Conservation (phyloP, 169 alveolate species). For the Cardiosporidium cionae region DNA sequence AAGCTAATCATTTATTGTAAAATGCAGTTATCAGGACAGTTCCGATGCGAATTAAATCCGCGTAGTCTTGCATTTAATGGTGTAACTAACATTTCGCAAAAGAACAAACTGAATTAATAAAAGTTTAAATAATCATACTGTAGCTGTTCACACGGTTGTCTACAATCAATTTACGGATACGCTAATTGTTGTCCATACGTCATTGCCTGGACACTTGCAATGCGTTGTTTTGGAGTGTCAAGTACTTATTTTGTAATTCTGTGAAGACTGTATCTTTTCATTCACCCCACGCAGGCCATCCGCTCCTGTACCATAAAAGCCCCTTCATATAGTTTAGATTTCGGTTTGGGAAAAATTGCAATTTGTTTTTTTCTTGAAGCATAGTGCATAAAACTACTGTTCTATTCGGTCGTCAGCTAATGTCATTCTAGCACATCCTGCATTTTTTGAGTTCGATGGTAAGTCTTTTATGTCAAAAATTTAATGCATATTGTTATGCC, state of each 20-base stretch:
- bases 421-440: not conserved
- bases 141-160: not conserved
- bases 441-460: not conserved
- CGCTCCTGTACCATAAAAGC: no score
- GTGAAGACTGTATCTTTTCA: no score
- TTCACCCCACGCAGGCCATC: no score
- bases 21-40: not conserved
- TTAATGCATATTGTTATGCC: not conserved
- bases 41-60: not conserved
- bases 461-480: no score
- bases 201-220: not conserved
- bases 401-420: not conserved
- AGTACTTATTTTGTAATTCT: no score
- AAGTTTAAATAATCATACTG: not conserved
- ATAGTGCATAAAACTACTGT: not conserved
- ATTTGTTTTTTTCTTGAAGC: not conserved
- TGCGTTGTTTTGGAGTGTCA: not conserved
- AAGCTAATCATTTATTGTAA: no score
- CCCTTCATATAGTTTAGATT: no score
- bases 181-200: not conserved
- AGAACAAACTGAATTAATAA: no score
- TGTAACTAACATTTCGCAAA: not conserved
- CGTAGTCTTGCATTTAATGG: not conserved
- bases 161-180: not conserved
- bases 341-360: not conserved